Evolutionary conservation across 2,329 filamentous ascomycete species (phyloP).

Genomic region (Westerdykella aurantiaca): DNA sequence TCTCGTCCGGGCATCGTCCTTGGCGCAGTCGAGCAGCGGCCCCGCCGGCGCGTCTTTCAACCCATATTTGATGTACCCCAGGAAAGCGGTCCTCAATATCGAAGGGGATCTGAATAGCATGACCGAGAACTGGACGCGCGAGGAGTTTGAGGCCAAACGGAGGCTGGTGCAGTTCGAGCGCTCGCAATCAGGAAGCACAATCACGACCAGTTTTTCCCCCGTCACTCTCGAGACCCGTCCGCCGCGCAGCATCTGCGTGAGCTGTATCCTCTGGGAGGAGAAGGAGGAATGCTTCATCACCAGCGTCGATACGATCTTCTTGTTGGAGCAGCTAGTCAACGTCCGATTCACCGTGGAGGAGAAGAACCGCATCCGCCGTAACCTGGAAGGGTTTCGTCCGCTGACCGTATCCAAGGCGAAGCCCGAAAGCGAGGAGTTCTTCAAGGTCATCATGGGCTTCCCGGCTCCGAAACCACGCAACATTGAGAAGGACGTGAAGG

Average conservation of each 20-base stretch:
- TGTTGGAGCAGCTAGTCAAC: slow-evolving; percentile 86
- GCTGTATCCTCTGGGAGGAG: slow-evolving; percentile 95
- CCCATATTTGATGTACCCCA: slow-evolving; percentile 71
- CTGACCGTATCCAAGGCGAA: slow-evolving; percentile 91
- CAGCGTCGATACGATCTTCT: slow-evolving; percentile 90
- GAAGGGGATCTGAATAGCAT: slow-evolving; percentile 79
- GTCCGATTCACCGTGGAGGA: slow-evolving; percentile 90
- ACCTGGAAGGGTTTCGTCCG: slow-evolving; percentile 89
- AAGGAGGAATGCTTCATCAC: slow-evolving; percentile 89
- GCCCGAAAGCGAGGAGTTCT: slow-evolving; percentile 89
- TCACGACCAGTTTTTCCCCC: slow-evolving; percentile 72
- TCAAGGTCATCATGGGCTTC: slow-evolving; percentile 98
- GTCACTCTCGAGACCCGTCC: slow-evolving; percentile 73
- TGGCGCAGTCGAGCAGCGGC: slow-evolving; percentile 49
- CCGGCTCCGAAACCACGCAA: slow-evolving; percentile 91
- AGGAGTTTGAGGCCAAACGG: slow-evolving; percentile 73
- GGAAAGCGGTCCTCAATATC: slow-evolving; percentile 78
- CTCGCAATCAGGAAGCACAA: slow-evolving; percentile 72
- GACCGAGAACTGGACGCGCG: slow-evolving; percentile 73
- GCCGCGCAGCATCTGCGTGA: slow-evolving; percentile 85
- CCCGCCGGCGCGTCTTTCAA: slow-evolving; percentile 53
- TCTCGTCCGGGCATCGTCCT: slow-evolving; percentile 61
- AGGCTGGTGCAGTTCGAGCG: slow-evolving; percentile 86
- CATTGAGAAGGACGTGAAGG: slow-evolving; percentile 99
- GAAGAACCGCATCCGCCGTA: slow-evolving; percentile 95